Evolutionary conservation across 116 monocot species (phyloP), one percentile per base, ranked within the genome.

Genomic region (Posidonia oceanica): DNA sequence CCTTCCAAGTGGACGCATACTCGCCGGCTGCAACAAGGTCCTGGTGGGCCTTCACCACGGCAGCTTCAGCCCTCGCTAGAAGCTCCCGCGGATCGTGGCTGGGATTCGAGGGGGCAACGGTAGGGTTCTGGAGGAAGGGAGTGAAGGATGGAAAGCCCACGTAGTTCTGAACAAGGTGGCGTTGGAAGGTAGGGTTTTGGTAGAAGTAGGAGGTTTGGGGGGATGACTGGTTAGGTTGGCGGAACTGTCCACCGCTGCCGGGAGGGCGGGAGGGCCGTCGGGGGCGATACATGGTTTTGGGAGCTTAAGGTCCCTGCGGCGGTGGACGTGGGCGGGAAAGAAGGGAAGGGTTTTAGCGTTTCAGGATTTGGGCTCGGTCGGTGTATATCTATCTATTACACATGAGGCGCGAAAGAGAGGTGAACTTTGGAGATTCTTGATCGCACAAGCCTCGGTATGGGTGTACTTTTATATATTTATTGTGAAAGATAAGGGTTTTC

Each of bases 1-100:
- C 85, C 71, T 87, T 97, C 88, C 83, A 97, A 4, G 80, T 77
- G 7, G 87, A 77, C 5, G 86, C 83, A 65, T 53, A 65, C 70
- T 79, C 80, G 7, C 85, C 86, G 0, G 76, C 66, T 1, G 68
- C 17, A 23, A 82, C 58, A 40, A 84, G 41, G 39, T 90, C 86
- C 14, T 66, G 57, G 55, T 80, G 90, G 16, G 77, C 86, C 79
- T 78, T 78, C 20, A 0, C 74, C 4, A 69, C 77, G 40, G 84
- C 79, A 10, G 41, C 63, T 14, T 84, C 80, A 11, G 59, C 74
- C 77, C 68, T 74, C 52, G 71, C 75, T 11, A 83, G 40, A 12
- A 71, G 12, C 23, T 71, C 82, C 14, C 68, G 36, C 7, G 29
- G 74, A 44, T 54, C 71, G 10, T 11, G 44, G 11, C 17, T 39